phyloP scores from a whole-genome alignment of 2,329 filamentous ascomycete species.

The Exophiala bonariae region DNA sequence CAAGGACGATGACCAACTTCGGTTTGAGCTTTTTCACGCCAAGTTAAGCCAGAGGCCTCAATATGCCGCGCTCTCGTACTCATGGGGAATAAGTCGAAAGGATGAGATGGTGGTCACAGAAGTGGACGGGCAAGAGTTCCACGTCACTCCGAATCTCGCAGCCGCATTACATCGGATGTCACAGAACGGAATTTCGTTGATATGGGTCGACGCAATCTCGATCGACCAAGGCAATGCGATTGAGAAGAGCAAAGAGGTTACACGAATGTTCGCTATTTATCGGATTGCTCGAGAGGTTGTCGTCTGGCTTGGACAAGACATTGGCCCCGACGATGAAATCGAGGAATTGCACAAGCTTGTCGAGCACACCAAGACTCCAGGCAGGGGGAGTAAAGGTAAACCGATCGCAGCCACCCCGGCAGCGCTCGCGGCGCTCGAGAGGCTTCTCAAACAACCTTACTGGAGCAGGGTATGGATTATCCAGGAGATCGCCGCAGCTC shows the following conservation, averaged over 20 bases:
- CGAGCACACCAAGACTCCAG: neutral
- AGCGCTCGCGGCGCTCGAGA: conserved; percentile 10
- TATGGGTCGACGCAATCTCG: conserved; percentile 23
- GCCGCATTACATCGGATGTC: conserved; percentile 11
- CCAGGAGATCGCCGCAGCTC: conserved; percentile 25
- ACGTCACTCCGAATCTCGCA: conserved; percentile 13
- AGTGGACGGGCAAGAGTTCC: conserved; percentile 10
- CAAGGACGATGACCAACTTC: neutral
- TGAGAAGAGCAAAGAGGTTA: conserved; percentile 17
- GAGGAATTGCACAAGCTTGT: conserved; percentile 6
- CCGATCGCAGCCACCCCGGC: neutral
- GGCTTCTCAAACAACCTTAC: conserved; percentile 24
- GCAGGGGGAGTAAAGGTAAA: no score
- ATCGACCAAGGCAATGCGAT: conserved; percentile 17
- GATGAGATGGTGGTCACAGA: neutral
- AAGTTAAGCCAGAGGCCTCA: conserved; percentile 14
- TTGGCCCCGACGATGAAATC: conserved; percentile 11
- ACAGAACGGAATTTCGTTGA: conserved; percentile 1
- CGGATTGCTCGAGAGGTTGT: conserved; percentile 21
- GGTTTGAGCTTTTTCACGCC: conserved; percentile 11
- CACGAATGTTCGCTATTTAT: conserved; percentile 22
- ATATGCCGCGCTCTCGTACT: conserved; percentile 22
- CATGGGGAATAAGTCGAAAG: conserved; percentile 13
- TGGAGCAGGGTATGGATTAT: conserved; percentile 29
- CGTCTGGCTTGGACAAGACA: conserved; percentile 26